Evolutionary conservation across 306 rosid species (phyloP).

Genomic region (Trifolium pratense): DNA sequence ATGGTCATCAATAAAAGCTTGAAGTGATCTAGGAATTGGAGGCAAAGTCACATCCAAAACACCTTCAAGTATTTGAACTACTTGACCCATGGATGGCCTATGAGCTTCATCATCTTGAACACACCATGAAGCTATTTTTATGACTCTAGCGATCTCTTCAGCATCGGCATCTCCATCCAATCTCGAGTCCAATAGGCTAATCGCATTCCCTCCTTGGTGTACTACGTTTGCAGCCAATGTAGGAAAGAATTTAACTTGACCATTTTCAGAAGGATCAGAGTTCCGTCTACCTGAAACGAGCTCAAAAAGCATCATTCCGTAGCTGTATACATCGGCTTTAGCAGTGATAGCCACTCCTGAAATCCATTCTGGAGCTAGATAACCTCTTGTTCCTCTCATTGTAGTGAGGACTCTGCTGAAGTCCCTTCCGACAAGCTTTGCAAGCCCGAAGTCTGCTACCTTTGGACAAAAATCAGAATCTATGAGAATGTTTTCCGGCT

Average conservation of each 20-base stretch:
- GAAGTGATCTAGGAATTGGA: constrained; percentile 67
- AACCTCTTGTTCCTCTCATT: constrained; percentile 96
- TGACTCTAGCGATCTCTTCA: constrained; percentile 56
- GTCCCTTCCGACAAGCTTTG: constrained; percentile 85
- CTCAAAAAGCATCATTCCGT: constrained; percentile 92
- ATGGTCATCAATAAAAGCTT: constrained; percentile 54
- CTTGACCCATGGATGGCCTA: constrained; percentile 82
- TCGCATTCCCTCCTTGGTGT: constrained; percentile 53
- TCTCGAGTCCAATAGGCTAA: constrained; percentile 60
- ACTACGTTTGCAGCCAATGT: constrained; percentile 54
- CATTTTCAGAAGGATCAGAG: constrained; percentile 67
- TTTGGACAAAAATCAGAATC: constrained; percentile 72
- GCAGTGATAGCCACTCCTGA: constrained; percentile 83
- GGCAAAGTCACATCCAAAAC: constrained; percentile 61
- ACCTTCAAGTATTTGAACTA: constrained; percentile 82
- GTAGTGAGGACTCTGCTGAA: constrained; percentile 88
- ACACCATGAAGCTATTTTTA: constrained; percentile 87
- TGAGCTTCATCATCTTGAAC: constrained; percentile 75
- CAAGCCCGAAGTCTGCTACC: constrained; percentile 91
- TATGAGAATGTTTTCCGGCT: constrained; percentile 92
- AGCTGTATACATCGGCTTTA: constrained; percentile 92
- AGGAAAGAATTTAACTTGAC: constrained; percentile 66
- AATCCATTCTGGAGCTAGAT: constrained; percentile 93
- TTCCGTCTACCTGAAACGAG: constrained; percentile 78
- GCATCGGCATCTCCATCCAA: constrained; percentile 57